Percentiles rank a stretch among this genome's conserved stretches.
Evolutionary conservation across 140 eudicot genomes (phyloP).

Genomic region (Stevia rebaudiana): DNA sequence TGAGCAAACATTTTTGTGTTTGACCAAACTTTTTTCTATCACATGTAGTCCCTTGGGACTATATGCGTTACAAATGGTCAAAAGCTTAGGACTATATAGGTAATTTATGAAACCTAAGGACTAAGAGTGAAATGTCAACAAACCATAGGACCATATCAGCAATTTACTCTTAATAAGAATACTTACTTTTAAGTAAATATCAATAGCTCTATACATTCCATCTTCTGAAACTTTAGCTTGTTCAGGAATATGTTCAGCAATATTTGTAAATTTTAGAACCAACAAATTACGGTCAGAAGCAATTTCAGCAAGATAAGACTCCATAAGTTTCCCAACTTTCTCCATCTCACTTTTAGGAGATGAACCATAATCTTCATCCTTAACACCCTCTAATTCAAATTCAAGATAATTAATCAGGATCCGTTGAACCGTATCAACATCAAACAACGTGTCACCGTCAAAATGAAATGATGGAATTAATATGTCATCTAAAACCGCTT

Average conservation of each 20-base stretch:
- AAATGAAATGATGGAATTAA: conserved; percentile 68
- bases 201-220: conserved; percentile 91
- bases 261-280: conserved; percentile 47
- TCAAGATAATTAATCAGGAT: conserved; percentile 58
- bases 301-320: conserved; percentile 70
- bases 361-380: conserved; percentile 30
- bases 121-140: too few species aligned
- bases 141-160: too few species aligned
- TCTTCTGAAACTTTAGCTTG: conserved; percentile 72
- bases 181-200: conserved; percentile 75
- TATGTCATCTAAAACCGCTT: conserved; percentile 79
- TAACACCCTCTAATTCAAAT: conserved; percentile 37
- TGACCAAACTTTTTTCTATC: too few species aligned
- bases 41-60: too few species aligned
- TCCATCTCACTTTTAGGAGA: conserved; percentile 46
- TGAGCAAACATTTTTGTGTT: too few species aligned
- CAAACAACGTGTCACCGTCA: conserved; percentile 74
- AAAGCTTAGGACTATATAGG: too few species aligned
- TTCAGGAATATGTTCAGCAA: conserved; percentile 72
- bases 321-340: conserved; percentile 78
- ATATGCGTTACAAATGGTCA: too few species aligned
- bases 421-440: conserved; percentile 67
- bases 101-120: too few species aligned
- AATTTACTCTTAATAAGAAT: neutral
- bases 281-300: conserved; percentile 69